Percentiles rank a stretch among this genome's conserved stretches.
Evolutionary conservation across 768 basidiomycete genomes (phyloP).

Genomic region (Pleurotus salmoneostramineus): DNA sequence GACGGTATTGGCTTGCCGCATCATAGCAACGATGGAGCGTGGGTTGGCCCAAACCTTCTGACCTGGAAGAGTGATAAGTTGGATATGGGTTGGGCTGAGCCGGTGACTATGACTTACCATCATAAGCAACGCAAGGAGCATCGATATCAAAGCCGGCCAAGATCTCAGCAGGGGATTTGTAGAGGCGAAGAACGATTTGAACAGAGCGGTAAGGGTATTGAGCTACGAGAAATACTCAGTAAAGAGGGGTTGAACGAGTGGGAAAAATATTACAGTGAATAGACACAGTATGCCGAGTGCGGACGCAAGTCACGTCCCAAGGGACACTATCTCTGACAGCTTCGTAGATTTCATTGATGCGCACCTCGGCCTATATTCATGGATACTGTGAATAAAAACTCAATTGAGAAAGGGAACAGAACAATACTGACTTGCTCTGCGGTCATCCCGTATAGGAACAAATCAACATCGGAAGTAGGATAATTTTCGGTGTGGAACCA

Average conservation of each 20-base stretch:
- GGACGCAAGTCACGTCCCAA: conserved; percentile 66
- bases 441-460: conserved; percentile 59
- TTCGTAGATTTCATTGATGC: conserved; percentile 56
- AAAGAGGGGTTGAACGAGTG: background rate
- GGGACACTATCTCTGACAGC: conserved; percentile 63
- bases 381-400: too few relatives aligned
- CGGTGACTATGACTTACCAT: conserved; percentile 23
- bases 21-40: conserved; percentile 54
- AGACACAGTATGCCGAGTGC: conserved; percentile 62
- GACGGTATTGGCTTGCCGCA: conserved; percentile 63
- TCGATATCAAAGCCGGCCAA: conserved; percentile 69
- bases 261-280: conserved; percentile 43
- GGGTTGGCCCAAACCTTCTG: conserved; percentile 58
- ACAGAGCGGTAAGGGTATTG: conserved; percentile 68
- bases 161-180: conserved; percentile 60
- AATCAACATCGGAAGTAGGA: conserved; percentile 59
- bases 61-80: conserved; percentile 19
- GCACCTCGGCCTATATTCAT: conserved; percentile 44
- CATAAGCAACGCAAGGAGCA: conserved; percentile 55
- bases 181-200: conserved; percentile 63
- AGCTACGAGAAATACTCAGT: conserved; percentile 23
- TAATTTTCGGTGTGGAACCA: conserved; percentile 51
- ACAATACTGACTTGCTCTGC: conserved; percentile 39
- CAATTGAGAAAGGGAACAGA: background rate
- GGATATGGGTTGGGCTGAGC: background rate